These are phyloP conservation scores for Yamadazyma oceani DNA, from an alignment of 1,139 yeast species.

Conservation along the genomic window DNA sequence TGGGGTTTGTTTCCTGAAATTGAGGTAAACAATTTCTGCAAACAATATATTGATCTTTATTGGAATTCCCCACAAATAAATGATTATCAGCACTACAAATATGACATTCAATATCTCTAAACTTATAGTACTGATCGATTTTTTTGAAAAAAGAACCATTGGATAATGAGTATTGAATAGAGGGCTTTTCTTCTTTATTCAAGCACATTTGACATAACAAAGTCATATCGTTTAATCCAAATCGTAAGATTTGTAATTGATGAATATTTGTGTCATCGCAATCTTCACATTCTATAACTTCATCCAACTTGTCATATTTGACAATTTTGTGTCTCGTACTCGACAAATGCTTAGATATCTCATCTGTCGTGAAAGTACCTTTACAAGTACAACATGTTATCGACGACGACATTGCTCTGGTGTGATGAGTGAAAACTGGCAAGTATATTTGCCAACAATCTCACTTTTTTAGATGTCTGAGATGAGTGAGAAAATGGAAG, in stretches of 20 bases:
- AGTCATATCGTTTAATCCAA: conserved; percentile 56
- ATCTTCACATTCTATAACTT: conserved; percentile 54
- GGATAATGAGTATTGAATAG: conserved; percentile 50
- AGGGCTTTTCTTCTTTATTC: conserved; percentile 45
- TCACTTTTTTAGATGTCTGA: too few relatives aligned
- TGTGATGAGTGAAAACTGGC: too few relatives aligned
- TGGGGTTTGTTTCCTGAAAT: conserved; percentile 16
- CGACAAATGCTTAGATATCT: conserved; percentile 47
- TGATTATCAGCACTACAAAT: conserved; percentile 42
- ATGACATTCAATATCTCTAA: conserved; percentile 51
- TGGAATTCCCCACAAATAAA: conserved; percentile 36
- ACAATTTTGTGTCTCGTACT: conserved; percentile 56
- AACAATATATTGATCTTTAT: conserved; percentile 26
- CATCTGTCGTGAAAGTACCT: conserved; percentile 9
- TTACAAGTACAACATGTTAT: conserved; percentile 17
- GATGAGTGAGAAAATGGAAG: too few relatives aligned
- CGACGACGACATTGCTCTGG: conserved; percentile 7
- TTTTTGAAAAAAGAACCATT: conserved; percentile 57
- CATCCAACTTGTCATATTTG: conserved; percentile 30
- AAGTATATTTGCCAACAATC: too few relatives aligned
- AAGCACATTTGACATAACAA: conserved; percentile 51
- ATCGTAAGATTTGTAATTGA: conserved; percentile 50
- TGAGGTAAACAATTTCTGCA: conserved; percentile 45
- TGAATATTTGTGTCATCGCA: conserved; percentile 53
- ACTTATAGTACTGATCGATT: conserved; percentile 46